Base-by-base conservation (phyloP, 306 rosid species). In the Rosa persica region DNA sequence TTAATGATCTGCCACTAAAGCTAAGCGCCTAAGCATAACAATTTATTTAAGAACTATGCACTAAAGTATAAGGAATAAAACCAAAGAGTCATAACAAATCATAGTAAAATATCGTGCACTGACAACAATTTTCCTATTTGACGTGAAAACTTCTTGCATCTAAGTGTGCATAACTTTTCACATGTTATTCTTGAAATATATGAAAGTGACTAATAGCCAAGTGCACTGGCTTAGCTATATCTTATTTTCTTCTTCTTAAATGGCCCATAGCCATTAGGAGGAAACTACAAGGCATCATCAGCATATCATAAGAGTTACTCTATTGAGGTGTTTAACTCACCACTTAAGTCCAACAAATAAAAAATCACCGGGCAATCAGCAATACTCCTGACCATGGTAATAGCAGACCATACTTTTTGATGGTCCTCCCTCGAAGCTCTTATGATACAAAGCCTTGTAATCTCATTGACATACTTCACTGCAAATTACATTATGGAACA, bases 401-500 rank as follows among this genome's bases (percentile, higher is more conserved):
- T 88, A 12, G 98, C 87, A 54, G 93, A 76, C 97, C 97, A 93
- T 60, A 91, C 90, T 66, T 86, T 88, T 75, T 93, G 90, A 78
- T 90, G 77, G 38, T 91, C 96, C 77, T 93, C 92, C 58, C 96
- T 93, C 5, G 94, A 85, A 74, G 81, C 82, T 82, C 94, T 84
- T 81, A 93, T 82, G 44, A 95, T 88, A 74, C 97, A 93, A 46
- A 89, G 17, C 87, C 86, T 95, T 15, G 97, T 93, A 44, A 90
- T 91, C 52, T 91, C 89, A 84, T 93, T 93, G 77, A 91, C 96
- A 83, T 93, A 85, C 86, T 87, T 93, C 7, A 95, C 94, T 91
- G 73, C 73, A 87, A 77, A 42, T 13, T 52, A 62, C 4, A 79
- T 15, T 5, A 46, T 62, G n/a, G 0, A 61, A 49, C 17, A 40